Base-by-base conservation (phyloP, 495 filamentous ascomycete genomes). In the Hyaloscypha bicolor region DNA sequence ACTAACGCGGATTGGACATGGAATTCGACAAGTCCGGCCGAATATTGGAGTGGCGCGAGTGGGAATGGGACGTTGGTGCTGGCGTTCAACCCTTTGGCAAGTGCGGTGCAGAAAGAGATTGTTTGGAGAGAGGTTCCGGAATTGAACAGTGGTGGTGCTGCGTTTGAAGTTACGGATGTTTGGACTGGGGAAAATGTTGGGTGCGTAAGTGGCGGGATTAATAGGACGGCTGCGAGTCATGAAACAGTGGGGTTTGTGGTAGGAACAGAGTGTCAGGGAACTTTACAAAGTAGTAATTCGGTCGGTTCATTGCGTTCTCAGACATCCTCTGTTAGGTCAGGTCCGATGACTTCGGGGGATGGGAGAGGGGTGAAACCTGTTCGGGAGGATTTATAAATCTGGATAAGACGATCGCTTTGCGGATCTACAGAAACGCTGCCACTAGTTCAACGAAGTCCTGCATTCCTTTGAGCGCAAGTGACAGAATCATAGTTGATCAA, bases 1-100 rank as follows among this genome's bases (percentile, higher is more conserved):
- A 81, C 80, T 48, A 89, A 88, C 48, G 73, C 80, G 1, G 84
- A 90, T 67, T 88, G 83, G 78, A 90, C 85, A 0, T 92, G 87
- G 66, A 83, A 88, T 55, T 75, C 82, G 0, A 79, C 73, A 0
- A 80, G 84, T 58, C 87, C 87, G 4, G 86, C 88, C 0, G 87
- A 87, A 69, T 90, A 85, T 70, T 90, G 86, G 80, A 80, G 79
- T 0, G 89, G 89, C 0, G 73, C 78, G 48, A 82, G 77, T 1
- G 73, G 79, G 32, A 68, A 77, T 1, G 80, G 80, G 37, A 85
- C 80, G 4, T 71, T 89, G 63, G 83, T 89, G 1, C 65, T 88
- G 48, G 81, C 86, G 72, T 67, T 88, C 3, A 87, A 86, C 62
- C 79, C 81, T n/a, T 76, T 81, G 55, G 69, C 75, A 2, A 60